These are phyloP conservation scores for Verticillium klebahnii DNA, from an alignment of 2,329 filamentous ascomycete genomes.

Conservation along the genomic window DNA sequence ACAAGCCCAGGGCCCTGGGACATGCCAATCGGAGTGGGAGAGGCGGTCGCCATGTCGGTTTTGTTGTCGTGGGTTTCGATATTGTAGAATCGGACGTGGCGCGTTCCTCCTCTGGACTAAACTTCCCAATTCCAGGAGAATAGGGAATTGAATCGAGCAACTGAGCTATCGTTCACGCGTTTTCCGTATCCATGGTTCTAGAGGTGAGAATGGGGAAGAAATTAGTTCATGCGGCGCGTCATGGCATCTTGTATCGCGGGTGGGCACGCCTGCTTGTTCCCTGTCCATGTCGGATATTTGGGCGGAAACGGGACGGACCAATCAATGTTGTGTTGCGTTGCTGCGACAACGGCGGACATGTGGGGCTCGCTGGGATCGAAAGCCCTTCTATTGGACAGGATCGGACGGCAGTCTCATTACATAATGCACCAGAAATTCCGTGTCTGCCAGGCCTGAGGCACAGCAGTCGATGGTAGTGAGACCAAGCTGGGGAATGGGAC, in stretches of 20 bases:
- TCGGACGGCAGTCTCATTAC: neutral
- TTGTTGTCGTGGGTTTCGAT: slow-evolving; percentile 8
- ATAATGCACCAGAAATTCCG: neutral
- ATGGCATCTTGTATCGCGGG: slow-evolving; percentile 7
- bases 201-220: slow-evolving; percentile 16
- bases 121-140: neutral
- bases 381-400: slow-evolving; percentile 6
- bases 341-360: slow-evolving; percentile 16
- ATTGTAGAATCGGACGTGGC: neutral
- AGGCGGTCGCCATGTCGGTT: slow-evolving; percentile 43
- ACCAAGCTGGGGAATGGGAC: too few relatives aligned
- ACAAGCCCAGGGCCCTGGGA: slow-evolving; percentile 38
- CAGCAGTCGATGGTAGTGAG: neutral
- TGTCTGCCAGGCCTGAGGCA: too few relatives aligned
- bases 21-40: slow-evolving; percentile 50
- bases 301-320: slow-evolving; percentile 6
- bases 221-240: slow-evolving; percentile 31
- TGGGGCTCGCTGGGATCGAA: neutral
- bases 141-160: slow-evolving; percentile 13
- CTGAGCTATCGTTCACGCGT: slow-evolving; percentile 35
- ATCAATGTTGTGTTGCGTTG: slow-evolving; percentile 15
- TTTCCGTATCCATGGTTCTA: slow-evolving; percentile 30
- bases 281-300: slow-evolving; percentile 14
- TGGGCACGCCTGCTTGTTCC: slow-evolving; percentile 5
- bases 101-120: slow-evolving; percentile 1